Evolutionary conservation across 2,329 filamentous ascomycete species (phyloP).

Genomic region (Exophiala oligosperma): DNA sequence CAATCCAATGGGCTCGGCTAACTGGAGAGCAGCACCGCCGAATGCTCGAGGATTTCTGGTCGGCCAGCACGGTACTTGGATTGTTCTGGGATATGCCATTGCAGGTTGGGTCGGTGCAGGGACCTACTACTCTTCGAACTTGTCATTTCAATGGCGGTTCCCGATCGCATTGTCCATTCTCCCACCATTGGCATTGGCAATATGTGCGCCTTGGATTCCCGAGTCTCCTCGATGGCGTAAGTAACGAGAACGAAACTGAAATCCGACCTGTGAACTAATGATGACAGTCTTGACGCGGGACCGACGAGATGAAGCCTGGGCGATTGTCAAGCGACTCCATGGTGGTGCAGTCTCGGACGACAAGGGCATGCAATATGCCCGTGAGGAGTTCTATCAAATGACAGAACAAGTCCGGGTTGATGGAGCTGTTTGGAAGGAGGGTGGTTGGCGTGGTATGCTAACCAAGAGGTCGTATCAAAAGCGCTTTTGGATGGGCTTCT

Average conservation of each 20-base stretch:
- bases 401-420: constrained; percentile 23
- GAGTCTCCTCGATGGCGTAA: constrained; percentile 52
- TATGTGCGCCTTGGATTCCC: constrained; percentile 45
- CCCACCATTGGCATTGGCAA: constrained; percentile 41
- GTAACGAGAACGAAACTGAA: not conserved
- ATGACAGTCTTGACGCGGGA: constrained; percentile 42
- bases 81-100: constrained; percentile 50
- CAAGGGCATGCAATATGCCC: constrained; percentile 18
- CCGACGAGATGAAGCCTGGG: constrained; percentile 46
- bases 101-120: constrained; percentile 47
- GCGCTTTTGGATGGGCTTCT: constrained; percentile 25
- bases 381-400: constrained; percentile 27
- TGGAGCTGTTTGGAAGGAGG: constrained; percentile 13
- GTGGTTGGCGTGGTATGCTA: constrained; percentile 21
- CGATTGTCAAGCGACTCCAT: constrained; percentile 44
- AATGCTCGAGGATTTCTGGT: constrained; percentile 45
- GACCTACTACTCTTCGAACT: constrained; percentile 44
- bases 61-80: constrained; percentile 48
- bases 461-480: constrained; percentile 24
- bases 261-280: not conserved
- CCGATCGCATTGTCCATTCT: constrained; percentile 45
- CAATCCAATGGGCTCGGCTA: not conserved
- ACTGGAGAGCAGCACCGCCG: constrained; percentile 10
- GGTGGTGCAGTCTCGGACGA: constrained; percentile 21
- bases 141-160: constrained; percentile 48